Evolutionary conservation across 2,329 filamentous ascomycete genomes (phyloP), one percentile per base, ranked within the genome.

Genomic region (Metarhizium rileyi): DNA sequence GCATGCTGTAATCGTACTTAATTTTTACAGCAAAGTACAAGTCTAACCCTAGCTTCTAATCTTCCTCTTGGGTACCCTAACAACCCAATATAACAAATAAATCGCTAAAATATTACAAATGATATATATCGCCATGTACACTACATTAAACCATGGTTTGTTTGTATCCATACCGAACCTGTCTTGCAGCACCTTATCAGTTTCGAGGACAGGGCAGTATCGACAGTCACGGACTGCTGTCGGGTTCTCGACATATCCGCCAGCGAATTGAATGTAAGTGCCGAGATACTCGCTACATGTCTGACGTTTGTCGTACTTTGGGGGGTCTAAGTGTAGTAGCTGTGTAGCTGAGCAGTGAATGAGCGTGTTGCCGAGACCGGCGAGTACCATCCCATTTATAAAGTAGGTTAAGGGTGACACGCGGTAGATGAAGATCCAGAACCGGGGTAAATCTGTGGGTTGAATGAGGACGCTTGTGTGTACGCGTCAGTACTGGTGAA

Each of bases 321-420:
- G 33, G 2, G 33, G 10, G n/a, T 36, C 33, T 16, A 36, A 36
- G n/a, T 6, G 6, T 5, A 36, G 10, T 16, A 36, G 33, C 33
- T 36, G 10, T 9, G 14, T 36, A 16, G 10, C n/a, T 6, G 14
- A 16, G n/a, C 33, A 36, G 2, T 9, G 58, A 2, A 64, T 60
- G 0, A 45, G 10, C 0, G 55, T 53, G 26, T 63, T 62, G 3
- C 60, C 61, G 2, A 66, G 49, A 4, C 59, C 61, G 0, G 61
- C 57, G 1, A 60, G 54, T 16, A 66, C 7, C 7, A 65, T 56
- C 2, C 60, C 51, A 1, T 57, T 60, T 4, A 59, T 53, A 2
- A 62, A 50, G 27, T 66, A 67, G 1, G 61, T 66, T 26, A 66
- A 55, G 4, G 55, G 56, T 9, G 53, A 55, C 33, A 57, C 50